Evolutionary conservation across 2,329 filamentous ascomycete species (phyloP), one percentile per base, ranked within the genome.

Genomic region (Nemania diffusa): DNA sequence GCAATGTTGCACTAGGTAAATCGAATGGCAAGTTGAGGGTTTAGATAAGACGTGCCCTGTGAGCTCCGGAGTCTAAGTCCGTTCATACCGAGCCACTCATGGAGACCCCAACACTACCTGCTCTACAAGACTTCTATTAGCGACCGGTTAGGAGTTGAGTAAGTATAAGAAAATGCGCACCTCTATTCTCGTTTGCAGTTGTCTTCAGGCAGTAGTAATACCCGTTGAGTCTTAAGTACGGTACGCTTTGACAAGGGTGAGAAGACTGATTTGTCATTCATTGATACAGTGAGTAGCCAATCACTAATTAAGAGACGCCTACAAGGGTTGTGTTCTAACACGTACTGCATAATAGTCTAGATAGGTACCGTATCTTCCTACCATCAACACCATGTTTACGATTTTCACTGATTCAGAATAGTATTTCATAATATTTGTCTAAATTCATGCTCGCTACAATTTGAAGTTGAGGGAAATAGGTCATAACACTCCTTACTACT

Each of bases 31-130:
- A n/a, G n/a, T n/a, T n/a, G n/a, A n/a, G n/a, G n/a, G n/a, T n/a
- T n/a, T n/a, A n/a, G n/a, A n/a, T 44, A 22, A 52, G 42, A 64
- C 66, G 17, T 64, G 42, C 69, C 69, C 55, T 69, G 67, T 13
- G 69, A 69, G 58, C 69, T 71, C 37, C 69, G 69, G 60, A 70
- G 64, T 48, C 64, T 70, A 3, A 40, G 56, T 52, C 60, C 64
- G 42, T 44, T 68, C 68, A 69, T 69, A 15, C 48, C 40, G 57
- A 24, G 42, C 60, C 24, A 51, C 46, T 66, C 53, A 48, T 66
- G 52, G 5, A 61, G 44, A 20, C 46, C n/a, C 56, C 29, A 9
- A 50, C 48, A 42, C 56, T 40, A 20, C 34, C 13, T 40, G 37
- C 37, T 40, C 37, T 40, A 40, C 17, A 40, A 15, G 13, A 40